phyloP scores from a whole-genome alignment of 1,284 basidiomycete species.

The Cystobasidiaceae sp. region DNA sequence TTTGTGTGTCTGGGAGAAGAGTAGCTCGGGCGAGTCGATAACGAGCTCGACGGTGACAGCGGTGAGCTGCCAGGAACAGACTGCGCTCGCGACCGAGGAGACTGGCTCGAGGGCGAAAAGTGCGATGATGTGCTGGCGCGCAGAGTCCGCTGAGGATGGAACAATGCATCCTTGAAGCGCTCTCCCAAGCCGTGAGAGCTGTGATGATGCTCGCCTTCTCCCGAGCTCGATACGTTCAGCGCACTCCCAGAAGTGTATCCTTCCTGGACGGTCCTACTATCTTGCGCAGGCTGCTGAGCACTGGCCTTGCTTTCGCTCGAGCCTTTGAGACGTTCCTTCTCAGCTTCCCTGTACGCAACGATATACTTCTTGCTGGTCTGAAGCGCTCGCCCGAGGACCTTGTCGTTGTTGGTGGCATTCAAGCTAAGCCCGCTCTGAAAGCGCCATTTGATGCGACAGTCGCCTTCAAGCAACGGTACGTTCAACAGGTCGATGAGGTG shows the following conservation, averaged over 20 bases:
- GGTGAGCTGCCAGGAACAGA: too few species aligned
- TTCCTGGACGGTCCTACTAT: too few species aligned
- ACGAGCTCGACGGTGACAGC: too few species aligned
- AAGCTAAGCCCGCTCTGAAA: conserved; percentile 17
- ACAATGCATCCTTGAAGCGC: conserved; percentile 17
- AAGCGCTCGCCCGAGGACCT: conserved; percentile 16
- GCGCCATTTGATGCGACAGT: conserved; percentile 29
- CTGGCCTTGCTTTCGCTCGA: background rate
- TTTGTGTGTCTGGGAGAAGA: background rate
- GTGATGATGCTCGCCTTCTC: background rate
- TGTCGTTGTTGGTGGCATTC: conserved; percentile 13
- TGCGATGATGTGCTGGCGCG: conserved; percentile 6
- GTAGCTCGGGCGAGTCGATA: background rate
- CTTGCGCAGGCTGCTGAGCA: background rate
- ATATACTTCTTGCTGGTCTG: conserved; percentile 3
- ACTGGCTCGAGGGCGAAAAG: too few species aligned
- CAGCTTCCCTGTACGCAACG: background rate
- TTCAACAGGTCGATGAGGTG: conserved; percentile 26
- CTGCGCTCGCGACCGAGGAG: too few species aligned
- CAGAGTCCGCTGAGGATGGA: background rate
- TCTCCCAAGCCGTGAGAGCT: background rate
- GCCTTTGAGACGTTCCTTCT: background rate
- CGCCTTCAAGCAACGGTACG: conserved; percentile 29
- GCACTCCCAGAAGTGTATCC: background rate
- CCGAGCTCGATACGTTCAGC: too few species aligned